These are phyloP conservation scores for Solanum sejunctum DNA, from an alignment of 257 asterid genomes.

Conservation along the genomic window DNA sequence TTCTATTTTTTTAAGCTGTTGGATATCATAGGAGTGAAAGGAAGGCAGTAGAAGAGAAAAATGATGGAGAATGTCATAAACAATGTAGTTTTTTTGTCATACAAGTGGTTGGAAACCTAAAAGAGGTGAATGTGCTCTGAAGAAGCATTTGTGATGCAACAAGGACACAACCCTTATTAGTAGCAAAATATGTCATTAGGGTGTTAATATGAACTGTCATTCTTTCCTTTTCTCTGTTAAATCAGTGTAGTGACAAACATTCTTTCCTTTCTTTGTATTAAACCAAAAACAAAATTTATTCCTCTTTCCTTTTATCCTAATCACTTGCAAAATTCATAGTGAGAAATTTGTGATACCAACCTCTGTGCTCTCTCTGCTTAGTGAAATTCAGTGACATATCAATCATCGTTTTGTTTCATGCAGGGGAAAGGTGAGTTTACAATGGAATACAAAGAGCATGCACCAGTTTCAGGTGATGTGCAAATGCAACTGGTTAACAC, in stretches of 20 bases:
- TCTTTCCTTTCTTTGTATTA: neutral
- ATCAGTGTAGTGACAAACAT: neutral
- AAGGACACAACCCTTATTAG: neutral
- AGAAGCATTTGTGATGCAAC: neutral
- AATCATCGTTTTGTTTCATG: neutral
- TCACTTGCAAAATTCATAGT: neutral
- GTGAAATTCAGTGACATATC: neutral
- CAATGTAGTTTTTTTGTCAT: neutral
- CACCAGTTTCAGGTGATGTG: slow-evolving; percentile 72
- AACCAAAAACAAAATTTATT: neutral
- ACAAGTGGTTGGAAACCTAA: neutral
- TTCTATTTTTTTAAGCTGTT: neutral
- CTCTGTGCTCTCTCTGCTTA: neutral
- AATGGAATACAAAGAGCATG: slow-evolving; percentile 84
- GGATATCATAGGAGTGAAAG: neutral
- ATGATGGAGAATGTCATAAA: neutral
- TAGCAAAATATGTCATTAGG: neutral
- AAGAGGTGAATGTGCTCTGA: neutral
- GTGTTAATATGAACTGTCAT: neutral
- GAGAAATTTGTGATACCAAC: neutral
- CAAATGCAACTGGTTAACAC: slow-evolving; percentile 70
- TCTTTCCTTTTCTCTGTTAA: neutral
- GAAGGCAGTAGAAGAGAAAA: neutral
- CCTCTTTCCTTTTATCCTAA: neutral
- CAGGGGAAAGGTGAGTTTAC: slow-evolving; percentile 99